phyloP scores from a whole-genome alignment of 2,329 filamentous ascomycete genomes.

The Penicillium sp. region DNA sequence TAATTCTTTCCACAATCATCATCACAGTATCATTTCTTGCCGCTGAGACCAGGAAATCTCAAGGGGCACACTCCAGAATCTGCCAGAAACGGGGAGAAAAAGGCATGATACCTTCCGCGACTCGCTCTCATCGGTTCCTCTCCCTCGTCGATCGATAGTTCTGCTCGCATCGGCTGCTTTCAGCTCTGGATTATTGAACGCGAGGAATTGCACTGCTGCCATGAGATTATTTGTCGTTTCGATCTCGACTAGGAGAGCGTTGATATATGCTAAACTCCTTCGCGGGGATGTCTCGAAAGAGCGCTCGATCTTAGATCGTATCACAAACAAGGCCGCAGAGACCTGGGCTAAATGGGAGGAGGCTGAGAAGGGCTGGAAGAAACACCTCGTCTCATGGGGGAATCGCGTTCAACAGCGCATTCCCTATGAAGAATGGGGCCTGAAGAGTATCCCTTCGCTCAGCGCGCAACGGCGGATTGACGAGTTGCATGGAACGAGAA shows the following conservation, averaged over 20 bases:
- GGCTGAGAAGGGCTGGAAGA: slow-evolving; percentile 85
- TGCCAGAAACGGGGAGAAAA: slow-evolving; percentile 11
- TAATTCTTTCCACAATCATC: slow-evolving; percentile 2
- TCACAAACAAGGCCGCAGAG: slow-evolving; percentile 71
- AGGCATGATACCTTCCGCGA: slow-evolving; percentile 30
- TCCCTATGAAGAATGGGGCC: slow-evolving; percentile 95
- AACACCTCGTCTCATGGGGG: slow-evolving; percentile 80
- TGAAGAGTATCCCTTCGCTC: slow-evolving; percentile 90
- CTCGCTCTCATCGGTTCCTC: slow-evolving; percentile 24
- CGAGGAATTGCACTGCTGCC: slow-evolving; percentile 28
- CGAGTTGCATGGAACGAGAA: slow-evolving; percentile 67
- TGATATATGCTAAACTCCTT: slow-evolving; percentile 88
- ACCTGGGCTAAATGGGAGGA: slow-evolving; percentile 89
- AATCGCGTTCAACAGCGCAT: slow-evolving; percentile 86
- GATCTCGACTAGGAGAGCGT: slow-evolving; percentile 85
- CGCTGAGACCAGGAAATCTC: neutral
- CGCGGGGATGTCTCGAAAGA: slow-evolving; percentile 60
- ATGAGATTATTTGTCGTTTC: slow-evolving; percentile 97
- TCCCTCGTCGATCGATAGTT: slow-evolving; percentile 29
- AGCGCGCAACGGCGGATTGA: slow-evolving; percentile 69
- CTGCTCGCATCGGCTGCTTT: slow-evolving; percentile 19
- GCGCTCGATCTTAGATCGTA: slow-evolving; percentile 68
- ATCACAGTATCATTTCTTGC: neutral
- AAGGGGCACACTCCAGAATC: neutral
- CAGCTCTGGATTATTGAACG: slow-evolving; percentile 5